Evolutionary conservation across 176 grass and related monocot genomes (phyloP).

Genomic region (Lolium multiflorum): DNA sequence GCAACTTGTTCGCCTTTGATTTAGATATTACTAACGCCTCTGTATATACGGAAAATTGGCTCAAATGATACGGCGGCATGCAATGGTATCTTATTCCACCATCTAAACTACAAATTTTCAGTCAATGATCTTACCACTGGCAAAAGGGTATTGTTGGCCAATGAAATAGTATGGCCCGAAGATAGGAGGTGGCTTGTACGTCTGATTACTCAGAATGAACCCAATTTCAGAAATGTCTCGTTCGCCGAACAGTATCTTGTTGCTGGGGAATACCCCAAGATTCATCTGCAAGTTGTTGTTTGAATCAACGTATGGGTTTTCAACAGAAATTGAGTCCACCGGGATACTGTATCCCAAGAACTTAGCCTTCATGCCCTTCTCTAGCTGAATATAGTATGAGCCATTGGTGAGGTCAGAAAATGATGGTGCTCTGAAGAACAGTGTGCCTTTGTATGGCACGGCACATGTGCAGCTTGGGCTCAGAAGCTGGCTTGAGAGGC

Average conservation of each 20-base stretch:
- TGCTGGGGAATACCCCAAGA: constrained; percentile 60
- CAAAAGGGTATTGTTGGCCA: constrained; percentile 47
- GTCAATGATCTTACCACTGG: constrained; percentile 53
- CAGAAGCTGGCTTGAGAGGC: constrained; percentile 45
- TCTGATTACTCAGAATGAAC: constrained; percentile 80
- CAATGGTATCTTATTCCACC: background rate
- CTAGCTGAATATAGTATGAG: constrained; percentile 55
- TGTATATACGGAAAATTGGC: background rate
- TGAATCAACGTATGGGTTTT: constrained; percentile 44
- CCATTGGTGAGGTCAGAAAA: constrained; percentile 71
- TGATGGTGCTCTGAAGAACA: constrained; percentile 74
- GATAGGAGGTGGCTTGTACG: constrained; percentile 43
- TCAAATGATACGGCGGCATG: constrained; percentile 10
- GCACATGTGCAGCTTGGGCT: constrained; percentile 74
- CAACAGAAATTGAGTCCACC: constrained; percentile 62
- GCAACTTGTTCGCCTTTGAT: constrained; percentile 41
- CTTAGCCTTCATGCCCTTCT: constrained; percentile 42
- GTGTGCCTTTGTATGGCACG: constrained; percentile 74
- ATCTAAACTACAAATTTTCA: constrained; percentile 7
- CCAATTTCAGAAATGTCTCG: constrained; percentile 52
- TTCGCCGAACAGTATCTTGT: constrained; percentile 50
- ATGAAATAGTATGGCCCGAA: constrained; percentile 83
- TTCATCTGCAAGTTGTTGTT: constrained; percentile 61
- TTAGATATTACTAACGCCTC: background rate
- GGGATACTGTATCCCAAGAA: constrained; percentile 22